These are phyloP conservation scores for Mortierella sp. DNA, from an alignment of 371 early-diverging fungal species.

Conservation along the genomic window DNA sequence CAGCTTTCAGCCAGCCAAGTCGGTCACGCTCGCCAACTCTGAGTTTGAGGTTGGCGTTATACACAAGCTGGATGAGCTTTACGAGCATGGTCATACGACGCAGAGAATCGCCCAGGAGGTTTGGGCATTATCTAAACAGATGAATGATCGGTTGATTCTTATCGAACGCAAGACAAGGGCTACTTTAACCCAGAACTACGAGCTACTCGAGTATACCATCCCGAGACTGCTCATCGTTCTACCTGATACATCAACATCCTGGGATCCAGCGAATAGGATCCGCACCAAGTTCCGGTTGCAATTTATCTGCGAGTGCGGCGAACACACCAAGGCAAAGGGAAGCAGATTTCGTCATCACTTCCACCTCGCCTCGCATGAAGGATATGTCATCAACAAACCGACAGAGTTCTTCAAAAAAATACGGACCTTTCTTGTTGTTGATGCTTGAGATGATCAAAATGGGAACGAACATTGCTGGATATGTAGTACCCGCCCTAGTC, in stretches of 20 bases:
- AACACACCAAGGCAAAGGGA: conserved; percentile 9
- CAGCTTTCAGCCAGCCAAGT: no score
- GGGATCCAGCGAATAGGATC: conserved; percentile 8
- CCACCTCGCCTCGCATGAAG: conserved; percentile 23
- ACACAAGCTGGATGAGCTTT: conserved; percentile 1
- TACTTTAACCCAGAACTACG: conserved; percentile 26
- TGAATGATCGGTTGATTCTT: conserved; percentile 24
- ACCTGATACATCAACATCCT: conserved; percentile 1
- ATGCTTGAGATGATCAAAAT: conserved; percentile 27
- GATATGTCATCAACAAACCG: conserved; percentile 23
- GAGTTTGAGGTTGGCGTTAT: no score
- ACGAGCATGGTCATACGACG: conserved; percentile 1
- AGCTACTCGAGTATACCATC: conserved; percentile 19
- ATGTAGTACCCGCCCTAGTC: conserved; percentile 7
- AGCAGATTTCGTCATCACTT: conserved; percentile 18
- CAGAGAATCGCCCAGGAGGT: conserved; percentile 5
- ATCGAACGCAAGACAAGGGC: conserved; percentile 26
- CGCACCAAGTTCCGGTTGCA: conserved; percentile 25
- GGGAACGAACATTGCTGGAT: conserved; percentile 11
- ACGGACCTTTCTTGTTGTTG: conserved; percentile 21
- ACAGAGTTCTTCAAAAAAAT: conserved; percentile 23
- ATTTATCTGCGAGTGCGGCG: conserved; percentile 33
- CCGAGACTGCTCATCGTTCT: conserved; percentile 27
- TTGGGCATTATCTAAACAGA: conserved; percentile 4
- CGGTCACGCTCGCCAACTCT: no score